These are phyloP conservation scores for Elaeis oleifera DNA, from an alignment of 202 grass and related monocot genomes.

Conservation along the genomic window DNA sequence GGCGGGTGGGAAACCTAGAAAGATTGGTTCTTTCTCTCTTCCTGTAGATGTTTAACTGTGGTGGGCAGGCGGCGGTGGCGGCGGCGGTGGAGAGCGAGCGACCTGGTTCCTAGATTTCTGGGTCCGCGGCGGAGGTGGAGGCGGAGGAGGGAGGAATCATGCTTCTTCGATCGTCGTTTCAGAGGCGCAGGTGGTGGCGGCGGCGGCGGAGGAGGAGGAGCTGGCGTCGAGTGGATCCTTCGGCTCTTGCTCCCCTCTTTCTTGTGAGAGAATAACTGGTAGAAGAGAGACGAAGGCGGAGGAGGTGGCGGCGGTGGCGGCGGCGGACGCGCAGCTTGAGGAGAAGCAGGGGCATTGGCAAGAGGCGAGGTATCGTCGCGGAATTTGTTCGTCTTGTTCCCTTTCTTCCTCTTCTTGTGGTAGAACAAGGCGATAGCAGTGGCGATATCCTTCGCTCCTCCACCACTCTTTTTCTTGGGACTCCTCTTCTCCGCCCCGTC, in stretches of 20 bases:
- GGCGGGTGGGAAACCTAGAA: conserved; percentile 48
- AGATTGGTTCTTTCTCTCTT: conserved; percentile 28
- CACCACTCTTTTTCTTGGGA: conserved; percentile 64
- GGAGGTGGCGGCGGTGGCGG: conserved; percentile 22
- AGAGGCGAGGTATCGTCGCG: conserved; percentile 17
- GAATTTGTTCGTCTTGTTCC: conserved; percentile 41
- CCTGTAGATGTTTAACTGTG: conserved; percentile 7
- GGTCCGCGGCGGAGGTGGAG: neutral
- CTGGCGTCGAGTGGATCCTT: conserved; percentile 54
- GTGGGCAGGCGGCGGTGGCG: conserved; percentile 4
- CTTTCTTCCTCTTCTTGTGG: conserved; percentile 81
- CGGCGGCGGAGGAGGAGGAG: conserved; percentile 36
- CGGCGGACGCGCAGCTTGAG: conserved; percentile 20
- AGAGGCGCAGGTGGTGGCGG: neutral
- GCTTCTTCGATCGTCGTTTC: conserved; percentile 29
- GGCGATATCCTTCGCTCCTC: conserved; percentile 80
- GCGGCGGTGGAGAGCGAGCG: neutral
- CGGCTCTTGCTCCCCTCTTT: conserved; percentile 64
- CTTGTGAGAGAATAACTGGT: conserved; percentile 50
- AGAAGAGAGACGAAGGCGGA: conserved; percentile 27
- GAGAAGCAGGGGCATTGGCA: conserved; percentile 14
- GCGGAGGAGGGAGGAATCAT: conserved; percentile 4
- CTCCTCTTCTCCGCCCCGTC: conserved; percentile 26
- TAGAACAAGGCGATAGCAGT: conserved; percentile 71
- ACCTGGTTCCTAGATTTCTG: conserved; percentile 20